Base-by-base conservation (phyloP, 139 green algal genomes). In the Volvox reticuliferus region DNA sequence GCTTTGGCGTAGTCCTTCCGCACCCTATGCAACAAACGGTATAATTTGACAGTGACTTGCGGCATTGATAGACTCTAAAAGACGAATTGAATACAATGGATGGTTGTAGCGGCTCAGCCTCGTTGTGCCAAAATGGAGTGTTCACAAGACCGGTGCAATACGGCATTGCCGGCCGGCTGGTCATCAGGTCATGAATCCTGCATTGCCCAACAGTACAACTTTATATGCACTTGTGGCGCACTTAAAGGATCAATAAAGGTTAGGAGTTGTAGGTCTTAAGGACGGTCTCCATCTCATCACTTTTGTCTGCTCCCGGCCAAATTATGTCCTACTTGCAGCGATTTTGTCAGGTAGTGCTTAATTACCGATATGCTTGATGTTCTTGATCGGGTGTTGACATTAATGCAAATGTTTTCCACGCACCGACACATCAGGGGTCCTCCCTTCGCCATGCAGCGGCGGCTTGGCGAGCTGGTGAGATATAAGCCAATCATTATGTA, bases 391-490 rank as follows among this genome's bases (percentile, higher is more conserved):
- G 73, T 32, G 28, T 33, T 79, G n/a, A 36, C 2, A 3, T 32
- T 79, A 44, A 44, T 6, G 13, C 35, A 33, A 5, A 30, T 37
- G 16, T 36, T 36, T 32, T 13, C 6, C 26, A 22, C 30, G 32
- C 33, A 55, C 83, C 44, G 67, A 36, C 82, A 67, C 12, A 2
- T 26, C 86, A 90, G 86, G 30, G 35, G 1, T 76, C 86, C n/a
- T 63, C 86, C 17, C 86, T 90, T 37, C 71, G 86, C 3, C 71
- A 90, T 22, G 86, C 86, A 55, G 86, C 86, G 30, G 86, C 86
- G 5, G 55, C 86, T 19, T 90, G 86, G 86, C 71, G 86, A 12
- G 50, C 86, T 61, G 86, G 86, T 90, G n/a, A 82, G 71, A 82
- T 20, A 28, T 73, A 28, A 24, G 12, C 65, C 12, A 24, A 24